phyloP scores from a whole-genome alignment of 805 yeast genomes.

The Priceomyces fermenticarens region DNA sequence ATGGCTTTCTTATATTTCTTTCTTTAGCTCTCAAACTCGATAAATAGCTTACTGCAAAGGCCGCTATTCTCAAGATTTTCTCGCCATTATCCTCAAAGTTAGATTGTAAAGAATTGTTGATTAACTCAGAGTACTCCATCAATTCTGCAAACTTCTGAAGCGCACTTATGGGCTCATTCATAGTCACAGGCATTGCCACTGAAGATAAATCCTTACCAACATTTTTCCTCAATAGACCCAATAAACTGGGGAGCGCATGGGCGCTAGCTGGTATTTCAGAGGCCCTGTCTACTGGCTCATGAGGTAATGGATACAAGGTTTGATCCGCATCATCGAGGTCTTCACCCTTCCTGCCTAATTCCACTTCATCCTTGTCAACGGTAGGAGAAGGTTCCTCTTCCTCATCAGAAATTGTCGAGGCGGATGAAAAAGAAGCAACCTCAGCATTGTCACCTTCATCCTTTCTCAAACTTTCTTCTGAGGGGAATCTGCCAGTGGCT shows the following conservation, averaged over 20 bases:
- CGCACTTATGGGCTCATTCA: conserved; percentile 87
- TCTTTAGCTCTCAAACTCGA: conserved; percentile 72
- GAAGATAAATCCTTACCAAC: conserved; percentile 88
- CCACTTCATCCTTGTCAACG: conserved; percentile 1
- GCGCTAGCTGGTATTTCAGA: conserved; percentile 55
- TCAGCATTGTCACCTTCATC: conserved; percentile 15
- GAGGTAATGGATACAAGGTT: conserved; percentile 68
- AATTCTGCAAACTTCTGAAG: conserved; percentile 78
- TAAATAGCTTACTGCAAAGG: conserved; percentile 76
- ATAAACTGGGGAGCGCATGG: conserved; percentile 75
- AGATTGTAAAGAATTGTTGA: conserved; percentile 58
- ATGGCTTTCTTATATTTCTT: conserved; percentile 83
- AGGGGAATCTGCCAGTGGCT: conserved; percentile 5
- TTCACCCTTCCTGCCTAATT: background rate
- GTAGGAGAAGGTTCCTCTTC: conserved; percentile 1
- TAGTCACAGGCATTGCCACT: conserved; percentile 89
- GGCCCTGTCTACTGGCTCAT: conserved; percentile 48
- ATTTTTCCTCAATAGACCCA: conserved; percentile 78
- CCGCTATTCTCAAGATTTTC: conserved; percentile 64
- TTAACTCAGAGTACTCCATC: conserved; percentile 68
- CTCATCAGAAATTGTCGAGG: conserved; percentile 13
- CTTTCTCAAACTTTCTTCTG: conserved; percentile 5
- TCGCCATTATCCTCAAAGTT: conserved; percentile 48
- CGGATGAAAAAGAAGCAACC: conserved; percentile 9
- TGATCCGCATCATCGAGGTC: conserved; percentile 21